Base-by-base conservation (phyloP, 2,329 filamentous ascomycete genomes). In the Trichoderma semiorbis region DNA sequence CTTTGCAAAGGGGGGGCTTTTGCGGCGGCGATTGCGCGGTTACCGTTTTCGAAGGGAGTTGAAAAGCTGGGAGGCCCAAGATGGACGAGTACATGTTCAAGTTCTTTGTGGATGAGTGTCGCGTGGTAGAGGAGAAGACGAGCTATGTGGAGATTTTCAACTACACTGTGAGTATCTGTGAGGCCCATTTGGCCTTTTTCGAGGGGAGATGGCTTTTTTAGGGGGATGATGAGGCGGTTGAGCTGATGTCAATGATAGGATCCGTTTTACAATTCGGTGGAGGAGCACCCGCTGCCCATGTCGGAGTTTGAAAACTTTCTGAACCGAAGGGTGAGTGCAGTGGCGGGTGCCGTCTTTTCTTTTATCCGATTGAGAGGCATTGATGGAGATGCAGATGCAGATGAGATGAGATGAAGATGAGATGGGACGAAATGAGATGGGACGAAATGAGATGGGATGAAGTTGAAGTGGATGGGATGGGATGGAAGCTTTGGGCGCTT, bases 41-140 rank as follows among this genome's bases (percentile, higher is more conserved):
- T 24, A 30, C 34, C 16, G 7, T 43, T 43, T 14, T 18, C 6
- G 43, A 6, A 39, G 14, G 32, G 28, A 21, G 43, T 50, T 18
- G 30, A 55, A 43, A 43, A 43, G 16, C 39, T n/a, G 39, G 18
- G 18, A 18, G 64, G 64, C 28, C 18, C 7, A 77, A 72, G 30
- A 89, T 90, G 88, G 88, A 90, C 78, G 85, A 89, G 75, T 89
- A 88, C 77, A 84, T 89, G 79, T 89, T 89, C 75, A 80, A 81
- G 73, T 75, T 79, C 36, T 84, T 85, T 76, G 82, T 90, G 72
- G 76, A 81, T 11, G 78, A 83, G 60, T 89, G 86, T 77, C 82
- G 79, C 26, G 80, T 82, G 36, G 85, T 89, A 62, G 73, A 79
- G 4, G 88, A 90, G 78, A 80, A 79, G 69, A 89, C 87, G 21